Evolutionary conservation across 2,329 filamentous ascomycete species (phyloP), one percentile per base, ranked within the genome.

Genomic region (Rhynchosporium agropyri): DNA sequence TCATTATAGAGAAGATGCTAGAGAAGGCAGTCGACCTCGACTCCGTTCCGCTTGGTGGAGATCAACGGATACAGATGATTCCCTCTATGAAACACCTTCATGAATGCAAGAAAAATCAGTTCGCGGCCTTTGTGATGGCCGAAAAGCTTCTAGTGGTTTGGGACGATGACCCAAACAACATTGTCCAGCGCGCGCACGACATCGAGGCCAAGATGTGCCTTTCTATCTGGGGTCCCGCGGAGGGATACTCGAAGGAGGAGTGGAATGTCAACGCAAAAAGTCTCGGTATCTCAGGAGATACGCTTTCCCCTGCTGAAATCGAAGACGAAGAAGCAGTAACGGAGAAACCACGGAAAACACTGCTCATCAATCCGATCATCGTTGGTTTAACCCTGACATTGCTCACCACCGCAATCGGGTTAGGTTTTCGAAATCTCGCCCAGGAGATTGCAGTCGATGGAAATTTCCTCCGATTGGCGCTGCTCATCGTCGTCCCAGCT

Each of bases 81-180:
- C 81, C 81, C 2, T 81, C 80, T 55, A 81, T 89, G 62, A 76
- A 78, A 2, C 80, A 83, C 55, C 77, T 90, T 4, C 82, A 84
- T 0, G 75, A 78, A 29, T 88, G 84, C 68, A 81, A 87, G 71
- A 86, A 87, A 72, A 84, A 87, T 74, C 85, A 88, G 65, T 87
- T 86, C 69, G 85, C 83, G n/a, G 85, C 85, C 8, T 88, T 88
- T 71, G 82, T 88, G 58, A 78, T 81, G 63, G 83, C 86, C 66
- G 76, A 79, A n/a, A 78, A 79, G 49, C 77, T 86, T 45, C 74
- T 88, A n/a, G 77, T 87, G 4, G 83, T 87, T 29, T 88, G 85
- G 85, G 85, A 86, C 49, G 85, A 88, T 67, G 80, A 86, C 46
- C 82, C 85, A 13, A 79, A 81, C 66, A 79, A 82, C 62, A 74